Conservation (phyloP, 352 stramenopile genomes). For the Phytophthora hybrid region DNA sequence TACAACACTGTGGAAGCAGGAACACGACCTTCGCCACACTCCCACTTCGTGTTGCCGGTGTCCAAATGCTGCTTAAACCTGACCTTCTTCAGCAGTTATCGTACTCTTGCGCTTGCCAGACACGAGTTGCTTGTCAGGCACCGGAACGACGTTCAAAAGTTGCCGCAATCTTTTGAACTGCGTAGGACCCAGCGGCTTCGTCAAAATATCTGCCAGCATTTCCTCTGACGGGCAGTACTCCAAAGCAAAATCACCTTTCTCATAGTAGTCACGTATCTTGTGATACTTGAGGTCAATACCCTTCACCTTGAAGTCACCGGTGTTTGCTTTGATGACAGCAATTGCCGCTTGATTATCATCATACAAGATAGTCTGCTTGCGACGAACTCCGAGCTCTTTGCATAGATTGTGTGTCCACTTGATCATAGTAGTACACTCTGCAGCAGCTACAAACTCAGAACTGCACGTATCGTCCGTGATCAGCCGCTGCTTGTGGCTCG, state of each 20-base stretch:
- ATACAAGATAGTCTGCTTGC: not conserved
- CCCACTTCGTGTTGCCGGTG: too few species aligned
- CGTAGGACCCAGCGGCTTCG: slow-evolving; percentile 36
- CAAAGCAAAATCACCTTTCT: slow-evolving; percentile 3
- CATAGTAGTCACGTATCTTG: slow-evolving; percentile 2
- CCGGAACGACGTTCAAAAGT: not conserved
- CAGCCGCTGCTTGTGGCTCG: not conserved
- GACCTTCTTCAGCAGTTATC: not conserved
- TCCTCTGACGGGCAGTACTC: slow-evolving; percentile 12
- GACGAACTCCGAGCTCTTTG: not conserved
- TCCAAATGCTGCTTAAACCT: too few species aligned
- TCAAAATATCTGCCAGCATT: not conserved
- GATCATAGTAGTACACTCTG: not conserved
- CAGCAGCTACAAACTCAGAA: not conserved
- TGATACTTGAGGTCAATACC: slow-evolving; percentile 6
- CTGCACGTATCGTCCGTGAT: not conserved
- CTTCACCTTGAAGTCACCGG: not conserved
- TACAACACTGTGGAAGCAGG: too few species aligned
- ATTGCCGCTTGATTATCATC: not conserved
- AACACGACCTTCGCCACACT: too few species aligned
- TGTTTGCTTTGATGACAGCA: not conserved
- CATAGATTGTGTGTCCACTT: not conserved
- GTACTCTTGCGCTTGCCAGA: not conserved
- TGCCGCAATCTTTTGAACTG: not conserved
- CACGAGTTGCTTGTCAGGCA: not conserved